Evolutionary conservation across 768 basidiomycete genomes (phyloP).

Genomic region (Dentipellis sp.): DNA sequence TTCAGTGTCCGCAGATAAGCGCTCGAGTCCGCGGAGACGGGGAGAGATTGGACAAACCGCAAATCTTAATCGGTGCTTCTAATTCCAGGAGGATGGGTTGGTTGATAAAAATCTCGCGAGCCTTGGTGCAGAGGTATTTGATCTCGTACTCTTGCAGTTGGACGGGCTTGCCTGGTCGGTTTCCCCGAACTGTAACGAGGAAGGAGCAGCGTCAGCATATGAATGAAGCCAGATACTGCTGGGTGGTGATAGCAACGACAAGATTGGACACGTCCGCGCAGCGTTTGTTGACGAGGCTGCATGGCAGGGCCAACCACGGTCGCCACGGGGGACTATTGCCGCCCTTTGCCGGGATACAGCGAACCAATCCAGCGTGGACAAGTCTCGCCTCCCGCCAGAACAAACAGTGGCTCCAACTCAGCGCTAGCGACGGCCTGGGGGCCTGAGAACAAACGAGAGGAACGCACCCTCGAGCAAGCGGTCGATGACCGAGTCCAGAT

Average conservation of each 20-base stretch:
- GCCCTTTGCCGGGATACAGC: too few species aligned
- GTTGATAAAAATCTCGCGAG: constrained; percentile 98
- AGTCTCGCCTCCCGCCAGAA: too few species aligned
- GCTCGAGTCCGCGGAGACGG: background rate
- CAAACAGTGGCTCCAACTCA: too few species aligned
- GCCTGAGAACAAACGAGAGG: too few species aligned
- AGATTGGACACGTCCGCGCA: too few species aligned
- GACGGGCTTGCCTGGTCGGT: constrained; percentile 97
- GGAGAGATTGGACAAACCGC: constrained; percentile 51
- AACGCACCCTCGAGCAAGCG: constrained; percentile 89
- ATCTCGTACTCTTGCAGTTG: constrained; percentile 99
- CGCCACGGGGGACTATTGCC: too few species aligned
- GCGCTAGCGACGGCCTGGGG: too few species aligned
- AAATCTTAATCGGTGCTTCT: constrained; percentile 99
- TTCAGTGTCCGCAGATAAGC: background rate
- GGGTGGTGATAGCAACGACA: too few species aligned
- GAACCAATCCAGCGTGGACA: too few species aligned
- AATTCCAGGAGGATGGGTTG: constrained; percentile 97
- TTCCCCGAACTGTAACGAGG: constrained; percentile 71
- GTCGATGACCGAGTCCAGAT: constrained; percentile 99
- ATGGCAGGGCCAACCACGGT: too few species aligned
- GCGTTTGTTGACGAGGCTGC: too few species aligned
- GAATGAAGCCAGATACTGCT: background rate
- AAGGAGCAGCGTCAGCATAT: constrained; percentile 1
- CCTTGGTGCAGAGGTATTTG: constrained; percentile 98